phyloP scores from a whole-genome alignment of 2,329 filamentous ascomycete species.

The Graphiopsis chlorocephala region DNA sequence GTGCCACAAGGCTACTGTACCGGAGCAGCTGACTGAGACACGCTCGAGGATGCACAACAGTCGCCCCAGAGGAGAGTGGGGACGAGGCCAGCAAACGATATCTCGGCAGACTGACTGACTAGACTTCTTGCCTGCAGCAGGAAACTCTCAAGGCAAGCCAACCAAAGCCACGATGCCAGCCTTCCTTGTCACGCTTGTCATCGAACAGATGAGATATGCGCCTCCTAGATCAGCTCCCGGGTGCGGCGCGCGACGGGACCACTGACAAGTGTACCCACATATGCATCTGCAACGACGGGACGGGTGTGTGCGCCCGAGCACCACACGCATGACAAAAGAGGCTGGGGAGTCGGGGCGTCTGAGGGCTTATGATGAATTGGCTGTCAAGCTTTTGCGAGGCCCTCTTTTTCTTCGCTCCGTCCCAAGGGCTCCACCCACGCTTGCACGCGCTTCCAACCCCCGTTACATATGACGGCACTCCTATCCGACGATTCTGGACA shows the following conservation, averaged over 20 bases:
- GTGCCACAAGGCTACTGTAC: slow-evolving; percentile 1
- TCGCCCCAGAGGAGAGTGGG: background rate
- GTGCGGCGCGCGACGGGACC: background rate
- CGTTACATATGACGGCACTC: slow-evolving; percentile 11
- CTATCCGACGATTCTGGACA: slow-evolving; percentile 11
- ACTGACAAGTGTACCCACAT: background rate
- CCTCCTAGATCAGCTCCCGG: slow-evolving; percentile 4
- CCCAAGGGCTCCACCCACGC: slow-evolving; percentile 5
- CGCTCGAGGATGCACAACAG: background rate
- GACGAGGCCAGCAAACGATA: background rate
- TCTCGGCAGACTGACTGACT: background rate
- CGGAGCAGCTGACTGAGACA: slow-evolving; percentile 9
- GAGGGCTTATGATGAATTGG: slow-evolving; percentile 5
- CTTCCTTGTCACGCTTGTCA: slow-evolving; percentile 13
- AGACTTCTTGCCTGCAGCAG: background rate
- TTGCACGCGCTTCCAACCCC: background rate
- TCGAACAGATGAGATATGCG: slow-evolving; percentile 11
- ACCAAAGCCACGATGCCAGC: background rate
- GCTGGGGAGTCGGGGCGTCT: slow-evolving; percentile 3
- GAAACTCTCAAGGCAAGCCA: slow-evolving; percentile 1
- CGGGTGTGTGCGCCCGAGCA: slow-evolving; percentile 5
- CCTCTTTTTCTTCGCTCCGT: background rate
- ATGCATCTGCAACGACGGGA: slow-evolving; percentile 6
- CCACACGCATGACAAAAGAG: background rate
- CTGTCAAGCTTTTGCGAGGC: slow-evolving; percentile 13